Evolutionary conservation across 2,329 filamentous ascomycete genomes (phyloP).

Genomic region (Teratosphaeria zuluensis): DNA sequence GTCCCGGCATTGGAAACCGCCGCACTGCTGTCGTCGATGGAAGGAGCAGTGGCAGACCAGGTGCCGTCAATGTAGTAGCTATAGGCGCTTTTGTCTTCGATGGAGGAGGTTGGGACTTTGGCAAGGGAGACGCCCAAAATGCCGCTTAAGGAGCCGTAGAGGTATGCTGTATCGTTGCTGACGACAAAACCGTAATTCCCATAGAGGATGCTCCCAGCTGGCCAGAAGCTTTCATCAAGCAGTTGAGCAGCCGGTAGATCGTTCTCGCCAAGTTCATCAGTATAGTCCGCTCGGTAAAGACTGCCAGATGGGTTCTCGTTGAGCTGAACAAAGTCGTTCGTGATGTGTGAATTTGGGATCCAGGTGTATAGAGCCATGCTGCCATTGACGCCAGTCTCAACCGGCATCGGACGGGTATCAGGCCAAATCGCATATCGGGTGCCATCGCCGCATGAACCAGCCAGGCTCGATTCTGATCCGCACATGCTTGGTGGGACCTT

Average conservation of each 20-base stretch:
- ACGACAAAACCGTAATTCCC: constrained; percentile 15
- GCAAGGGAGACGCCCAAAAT: constrained; percentile 9
- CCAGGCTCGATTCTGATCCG: constrained; percentile 1
- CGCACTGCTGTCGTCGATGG: constrained; percentile 5
- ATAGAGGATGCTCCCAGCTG: constrained; percentile 9
- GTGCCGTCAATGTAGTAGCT: constrained; percentile 10
- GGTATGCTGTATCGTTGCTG: constrained; percentile 10
- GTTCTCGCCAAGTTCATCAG: constrained; percentile 1
- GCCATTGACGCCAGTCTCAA: constrained; percentile 2
- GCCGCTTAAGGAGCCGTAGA: constrained; percentile 12
- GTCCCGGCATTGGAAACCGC: constrained; percentile 19
- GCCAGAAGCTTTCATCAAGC: constrained; percentile 11
- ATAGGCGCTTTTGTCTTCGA: constrained; percentile 15
- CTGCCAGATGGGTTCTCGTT: constrained; percentile 7
- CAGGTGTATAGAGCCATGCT: constrained; percentile 13
- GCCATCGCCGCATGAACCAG: constrained; percentile 13
- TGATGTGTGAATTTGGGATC: constrained; percentile 10
- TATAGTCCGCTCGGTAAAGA: constrained; percentile 11
- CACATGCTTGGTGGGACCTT: constrained; percentile 12
- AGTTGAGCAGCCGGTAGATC: constrained; percentile 9
- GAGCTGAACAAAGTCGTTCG: constrained; percentile 3
- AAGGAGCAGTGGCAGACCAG: constrained; percentile 11
- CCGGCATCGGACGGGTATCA: constrained; percentile 12
- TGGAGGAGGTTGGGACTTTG: constrained; percentile 7
- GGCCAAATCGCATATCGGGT: constrained; percentile 16